Conservation (phyloP, 495 filamentous ascomycete species). For the Astrothelium subdiscretum region DNA sequence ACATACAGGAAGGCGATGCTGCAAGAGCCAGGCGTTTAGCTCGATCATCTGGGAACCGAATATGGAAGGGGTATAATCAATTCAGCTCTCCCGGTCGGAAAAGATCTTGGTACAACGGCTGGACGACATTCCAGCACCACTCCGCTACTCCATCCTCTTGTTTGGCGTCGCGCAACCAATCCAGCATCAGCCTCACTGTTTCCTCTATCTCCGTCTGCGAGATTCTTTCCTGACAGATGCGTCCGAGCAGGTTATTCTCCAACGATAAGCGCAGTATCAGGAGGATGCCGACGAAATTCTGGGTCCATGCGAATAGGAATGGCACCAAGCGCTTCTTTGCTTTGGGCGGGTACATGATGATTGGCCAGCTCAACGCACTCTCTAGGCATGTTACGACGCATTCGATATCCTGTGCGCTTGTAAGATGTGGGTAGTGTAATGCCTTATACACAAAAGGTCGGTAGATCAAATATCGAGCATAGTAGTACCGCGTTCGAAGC, state of each 20-base stretch:
- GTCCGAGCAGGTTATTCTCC: slow-evolving; percentile 36
- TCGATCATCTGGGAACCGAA: neutral
- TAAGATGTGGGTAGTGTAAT: slow-evolving; percentile 41
- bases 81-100: neutral
- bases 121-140: slow-evolving; percentile 43
- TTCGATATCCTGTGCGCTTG: slow-evolving; percentile 40
- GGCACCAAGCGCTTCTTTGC: slow-evolving; percentile 45
- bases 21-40: neutral
- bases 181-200: slow-evolving; percentile 38
- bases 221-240: slow-evolving; percentile 29
- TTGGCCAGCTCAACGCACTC: slow-evolving; percentile 42
- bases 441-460: slow-evolving; percentile 52
- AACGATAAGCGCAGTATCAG: slow-evolving; percentile 41
- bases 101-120: slow-evolving; percentile 14
- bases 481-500: slow-evolving; percentile 47
- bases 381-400: slow-evolving; percentile 42
- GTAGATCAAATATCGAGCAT: slow-evolving; percentile 46
- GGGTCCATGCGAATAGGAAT: slow-evolving; percentile 46
- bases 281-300: slow-evolving; percentile 45
- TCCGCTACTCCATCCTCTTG: slow-evolving; percentile 34
- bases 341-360: slow-evolving; percentile 44
- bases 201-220: slow-evolving; percentile 28
- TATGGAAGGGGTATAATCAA: neutral
- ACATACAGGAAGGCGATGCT: too few species aligned
- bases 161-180: slow-evolving; percentile 45